Conservation (phyloP, 768 basidiomycete genomes). For the Guyanaporus albipodus region DNA sequence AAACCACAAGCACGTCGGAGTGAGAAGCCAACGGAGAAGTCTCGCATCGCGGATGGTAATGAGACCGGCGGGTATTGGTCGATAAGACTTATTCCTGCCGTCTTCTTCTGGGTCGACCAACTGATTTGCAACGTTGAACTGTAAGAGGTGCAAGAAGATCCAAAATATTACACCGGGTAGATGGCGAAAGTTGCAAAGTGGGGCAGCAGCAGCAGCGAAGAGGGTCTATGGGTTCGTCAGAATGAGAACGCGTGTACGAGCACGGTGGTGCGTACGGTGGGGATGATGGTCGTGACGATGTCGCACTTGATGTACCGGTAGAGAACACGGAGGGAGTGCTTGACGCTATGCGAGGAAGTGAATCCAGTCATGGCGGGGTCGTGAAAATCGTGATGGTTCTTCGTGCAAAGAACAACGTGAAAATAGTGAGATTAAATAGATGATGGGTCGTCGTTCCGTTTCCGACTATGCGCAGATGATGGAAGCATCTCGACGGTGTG, state of each 20-base stretch:
- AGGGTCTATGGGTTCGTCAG: slow-evolving; percentile 26
- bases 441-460: too few relatives aligned
- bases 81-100: slow-evolving; percentile 39
- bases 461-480: too few relatives aligned
- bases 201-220: slow-evolving; percentile 34
- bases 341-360: slow-evolving; percentile 9
- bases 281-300: slow-evolving; percentile 25
- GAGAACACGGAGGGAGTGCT: slow-evolving; percentile 11
- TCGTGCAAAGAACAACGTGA: neutral
- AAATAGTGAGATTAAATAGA: slow-evolving; percentile 20
- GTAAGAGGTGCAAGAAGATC: slow-evolving; percentile 46
- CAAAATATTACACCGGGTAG: slow-evolving; percentile 35
- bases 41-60: slow-evolving; percentile 36
- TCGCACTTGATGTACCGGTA: slow-evolving; percentile 27
- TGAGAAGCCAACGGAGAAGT: slow-evolving; percentile 35
- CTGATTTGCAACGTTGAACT: slow-evolving; percentile 44
- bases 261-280: slow-evolving; percentile 16
- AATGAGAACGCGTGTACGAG: neutral
- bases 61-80: slow-evolving; percentile 44
- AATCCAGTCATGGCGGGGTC: slow-evolving; percentile 19
- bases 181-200: slow-evolving; percentile 19
- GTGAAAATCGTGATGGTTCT: slow-evolving; percentile 14
- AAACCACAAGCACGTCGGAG: slow-evolving; percentile 32
- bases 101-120: slow-evolving; percentile 40
- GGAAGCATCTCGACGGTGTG: slow-evolving; percentile 7